Percentiles rank a stretch among this genome's conserved stretches.
phyloP scores from a whole-genome alignment of 805 yeast genomes.

The Starmerella asiatica region DNA sequence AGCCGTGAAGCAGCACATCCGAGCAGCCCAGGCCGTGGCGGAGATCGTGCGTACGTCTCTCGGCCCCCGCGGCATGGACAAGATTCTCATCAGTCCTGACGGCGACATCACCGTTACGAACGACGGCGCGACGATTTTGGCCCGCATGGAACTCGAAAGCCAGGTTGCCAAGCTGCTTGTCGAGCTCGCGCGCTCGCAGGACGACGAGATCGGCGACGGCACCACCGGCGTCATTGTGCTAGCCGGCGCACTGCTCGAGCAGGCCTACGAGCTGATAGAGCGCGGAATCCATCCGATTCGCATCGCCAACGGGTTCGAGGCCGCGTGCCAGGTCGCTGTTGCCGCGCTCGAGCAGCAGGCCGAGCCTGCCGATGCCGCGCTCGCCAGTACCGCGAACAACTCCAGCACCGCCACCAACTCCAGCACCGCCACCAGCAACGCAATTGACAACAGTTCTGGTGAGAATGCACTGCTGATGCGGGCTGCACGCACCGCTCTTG shows the following conservation, averaged over 20 bases:
- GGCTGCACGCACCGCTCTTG: conserved; percentile 90
- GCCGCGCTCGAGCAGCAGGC: conserved; percentile 60
- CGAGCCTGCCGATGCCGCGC: conserved; percentile 41
- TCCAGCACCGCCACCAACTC: too few species aligned
- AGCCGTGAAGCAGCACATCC: conserved; percentile 68
- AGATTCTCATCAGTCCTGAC: conserved; percentile 86
- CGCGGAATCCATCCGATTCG: conserved; percentile 96
- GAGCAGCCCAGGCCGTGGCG: conserved; percentile 91
- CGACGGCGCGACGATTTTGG: conserved; percentile 93
- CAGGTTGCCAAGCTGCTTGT: conserved; percentile 93
- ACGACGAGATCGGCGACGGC: conserved; percentile 97
- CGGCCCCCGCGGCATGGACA: conserved; percentile 98
- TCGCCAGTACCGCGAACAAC: too few species aligned
- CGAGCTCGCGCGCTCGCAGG: conserved; percentile 87
- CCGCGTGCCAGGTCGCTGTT: conserved; percentile 87
- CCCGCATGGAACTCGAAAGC: conserved; percentile 91
- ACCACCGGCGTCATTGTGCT: conserved; percentile 97
- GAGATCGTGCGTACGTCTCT: conserved; percentile 81
- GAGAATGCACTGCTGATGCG: conserved; percentile 41
- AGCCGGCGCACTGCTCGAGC: conserved; percentile 88
- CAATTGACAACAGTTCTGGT: too few species aligned
- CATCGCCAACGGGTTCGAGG: conserved; percentile 93
- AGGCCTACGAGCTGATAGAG: conserved; percentile 86
- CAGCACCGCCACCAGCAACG: too few species aligned
- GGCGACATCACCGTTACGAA: conserved; percentile 97